phyloP scores from a whole-genome alignment of 805 yeast genomes.

The Starmerella gropengiesseri region DNA sequence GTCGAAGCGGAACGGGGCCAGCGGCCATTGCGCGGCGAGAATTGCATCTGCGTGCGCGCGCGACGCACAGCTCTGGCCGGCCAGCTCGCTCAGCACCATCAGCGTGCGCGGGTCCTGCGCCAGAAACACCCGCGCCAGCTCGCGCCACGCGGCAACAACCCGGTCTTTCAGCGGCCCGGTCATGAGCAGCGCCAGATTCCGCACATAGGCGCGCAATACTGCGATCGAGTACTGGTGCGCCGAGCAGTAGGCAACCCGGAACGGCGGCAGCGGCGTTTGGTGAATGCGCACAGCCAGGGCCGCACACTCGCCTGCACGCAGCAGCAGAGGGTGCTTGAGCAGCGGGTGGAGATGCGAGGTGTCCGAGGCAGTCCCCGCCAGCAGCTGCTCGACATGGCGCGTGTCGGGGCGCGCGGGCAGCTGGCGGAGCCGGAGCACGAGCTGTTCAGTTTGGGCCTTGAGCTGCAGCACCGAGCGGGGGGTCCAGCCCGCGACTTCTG shows the following conservation, averaged over 20 bases:
- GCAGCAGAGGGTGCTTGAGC: not conserved
- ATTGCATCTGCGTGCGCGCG: not conserved
- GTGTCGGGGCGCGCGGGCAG: not conserved
- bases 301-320: constrained; percentile 1
- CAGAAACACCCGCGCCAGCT: constrained; percentile 15
- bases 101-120: constrained; percentile 22
- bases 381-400: not conserved
- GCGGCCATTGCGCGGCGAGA: constrained; percentile 5
- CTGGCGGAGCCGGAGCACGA: not conserved
- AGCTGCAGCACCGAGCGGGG: constrained; percentile 6
- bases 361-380: too few species aligned
- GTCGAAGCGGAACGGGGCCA: not conserved
- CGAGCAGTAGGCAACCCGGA: not conserved
- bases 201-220: not conserved
- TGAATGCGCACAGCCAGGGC: not conserved
- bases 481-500: not conserved
- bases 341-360: not conserved
- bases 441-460: not conserved
- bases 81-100: constrained; percentile 3
- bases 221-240: not conserved
- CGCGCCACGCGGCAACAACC: constrained; percentile 12
- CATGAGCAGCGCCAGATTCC: constrained; percentile 6
- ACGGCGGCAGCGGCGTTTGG: not conserved
- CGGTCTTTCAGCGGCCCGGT: constrained; percentile 6
- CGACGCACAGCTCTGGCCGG: not conserved